Base-by-base conservation (phyloP, 371 early-diverging fungal genomes). In the Mortierella sp. region DNA sequence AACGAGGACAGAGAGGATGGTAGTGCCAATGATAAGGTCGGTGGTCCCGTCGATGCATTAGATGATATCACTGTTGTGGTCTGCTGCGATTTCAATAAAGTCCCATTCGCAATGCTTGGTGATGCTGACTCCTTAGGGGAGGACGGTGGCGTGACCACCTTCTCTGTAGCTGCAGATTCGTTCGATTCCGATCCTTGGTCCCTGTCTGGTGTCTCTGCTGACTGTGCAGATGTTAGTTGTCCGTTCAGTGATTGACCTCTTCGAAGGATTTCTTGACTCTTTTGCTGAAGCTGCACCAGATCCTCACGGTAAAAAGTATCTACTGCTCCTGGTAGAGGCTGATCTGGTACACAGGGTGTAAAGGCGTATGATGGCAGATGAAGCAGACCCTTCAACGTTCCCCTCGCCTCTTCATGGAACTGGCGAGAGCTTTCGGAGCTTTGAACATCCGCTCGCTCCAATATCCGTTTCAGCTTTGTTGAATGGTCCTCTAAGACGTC, bases 281-380 rank as follows among this genome's bases (percentile, higher is more conserved):
- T 56, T 44, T 62, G 67, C 14, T 72, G 73, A 34, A 72, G 56
- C 32, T 54, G 56, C 23, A 72, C 73, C 31, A 72, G 34, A 31
- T 72, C 73, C 19, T 72, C 73, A 5, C 73, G 55, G 44, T 59
- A 72, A 32, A 72, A 66, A 4, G 73, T 72, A 50, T 72, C 73
- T 8, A 63, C 63, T 2, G 60, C 73, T 1, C 73, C 73, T 4
- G 73, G 73, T 32, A 75, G 60, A 27, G 69, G 60, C 12, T 69
- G 64, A 42, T 75, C 76, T 0, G 76, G 76, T 1, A 60, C 7
- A 19, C 76, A 75, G 1, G 76, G 61, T 6, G 52, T 34, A 48
- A 75, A 75, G 8, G 19, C 53, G 43, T 68, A 75, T 5, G 49
- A 42, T 7, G 76, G 76, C 15, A 64, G 23, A 24, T 39, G 42